These are phyloP conservation scores for Crithidia sp. DNA, from an alignment of 208 protist genomes.

Conservation along the genomic window DNA sequence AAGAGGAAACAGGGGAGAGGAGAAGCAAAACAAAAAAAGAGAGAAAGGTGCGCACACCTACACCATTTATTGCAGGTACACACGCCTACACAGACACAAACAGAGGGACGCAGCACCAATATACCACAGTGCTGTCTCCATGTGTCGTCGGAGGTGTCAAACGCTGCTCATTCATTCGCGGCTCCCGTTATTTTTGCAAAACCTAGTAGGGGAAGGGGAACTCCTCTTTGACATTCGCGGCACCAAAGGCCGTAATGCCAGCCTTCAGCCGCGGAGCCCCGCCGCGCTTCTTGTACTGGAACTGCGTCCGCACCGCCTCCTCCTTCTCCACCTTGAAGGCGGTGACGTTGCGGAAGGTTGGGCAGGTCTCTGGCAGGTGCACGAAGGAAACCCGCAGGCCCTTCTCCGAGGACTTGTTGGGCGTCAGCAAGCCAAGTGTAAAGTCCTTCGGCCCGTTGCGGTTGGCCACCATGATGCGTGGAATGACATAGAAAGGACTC, in stretches of 20 bases:
- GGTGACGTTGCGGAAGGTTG: conserved; percentile 33
- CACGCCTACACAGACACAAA: too few species aligned
- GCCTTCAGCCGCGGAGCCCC: conserved; percentile 28
- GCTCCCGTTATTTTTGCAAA: too few species aligned
- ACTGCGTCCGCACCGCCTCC: conserved; percentile 26
- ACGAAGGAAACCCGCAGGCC: conserved; percentile 43
- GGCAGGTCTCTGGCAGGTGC: conserved; percentile 31
- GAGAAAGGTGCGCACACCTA: too few species aligned
- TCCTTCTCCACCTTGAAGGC: conserved; percentile 26
- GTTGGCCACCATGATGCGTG: conserved; percentile 40
- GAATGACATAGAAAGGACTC: conserved; percentile 60
- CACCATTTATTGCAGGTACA: too few species aligned
- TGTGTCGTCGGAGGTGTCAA: too few species aligned
- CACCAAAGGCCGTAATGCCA: conserved; percentile 33
- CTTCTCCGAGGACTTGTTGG: conserved; percentile 23
- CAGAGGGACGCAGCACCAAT: too few species aligned
- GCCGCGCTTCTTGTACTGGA: conserved; percentile 50
- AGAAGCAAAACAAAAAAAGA: too few species aligned
- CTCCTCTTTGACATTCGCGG: conserved; percentile 33
- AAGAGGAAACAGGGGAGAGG: too few species aligned
- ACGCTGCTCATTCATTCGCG: too few species aligned
- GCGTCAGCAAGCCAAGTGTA: conserved; percentile 38
- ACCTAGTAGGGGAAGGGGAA: conserved; percentile 33
- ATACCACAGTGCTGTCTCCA: too few species aligned
- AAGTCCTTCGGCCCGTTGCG: conserved; percentile 31